Evolutionary conservation across 2,329 filamentous ascomycete species (phyloP), one percentile per base, ranked within the genome.

Genomic region (Blastomyces gilchristii): DNA sequence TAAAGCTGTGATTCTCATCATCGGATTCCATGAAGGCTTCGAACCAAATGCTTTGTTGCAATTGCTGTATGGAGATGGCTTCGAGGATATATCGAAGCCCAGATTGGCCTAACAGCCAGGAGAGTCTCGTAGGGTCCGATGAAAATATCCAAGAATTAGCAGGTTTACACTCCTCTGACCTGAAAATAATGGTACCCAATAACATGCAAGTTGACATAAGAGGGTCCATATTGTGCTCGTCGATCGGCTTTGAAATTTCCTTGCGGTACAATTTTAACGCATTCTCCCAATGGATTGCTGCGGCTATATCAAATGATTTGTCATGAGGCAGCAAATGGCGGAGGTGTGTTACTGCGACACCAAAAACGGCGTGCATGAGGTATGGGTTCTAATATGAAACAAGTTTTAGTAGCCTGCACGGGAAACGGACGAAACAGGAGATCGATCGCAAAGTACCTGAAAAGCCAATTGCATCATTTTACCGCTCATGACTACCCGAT

Each of bases 171-270:
- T 69, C 66, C 7, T 71, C 68, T 7, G 72, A 65, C 7, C 63
- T 60, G 62, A 77, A 76, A 22, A 73, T 69, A 63, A 75, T 70
- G 45, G 73, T 67, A 18, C 71, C 72, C 63, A 77, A 67, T 39
- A 78, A 66, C 63, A 77, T 69, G 57, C 74, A 75, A 43, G 73
- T 69, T 1, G 74, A 75, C 63, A 76, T 72, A 2, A 77, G 69
- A 3, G 69, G 69, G 65, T 75, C 74, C 70, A 76, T 77, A 64
- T 76, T 77, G 8, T 73, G 58, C 5, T 65, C 62, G 3, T 67
- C 67, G 28, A 73, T 65, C 9, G 66, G 64, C 2, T 43, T 56
- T 6, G 68, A 59, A 12, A 78, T 64, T 58, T 75, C 75, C 6
- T 65, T 61, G 16, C 71, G 69, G 64, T 77, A 77, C 28, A 72